phyloP scores from a whole-genome alignment of 495 filamentous ascomycete genomes.

The Friedmanniomyces simplex region DNA sequence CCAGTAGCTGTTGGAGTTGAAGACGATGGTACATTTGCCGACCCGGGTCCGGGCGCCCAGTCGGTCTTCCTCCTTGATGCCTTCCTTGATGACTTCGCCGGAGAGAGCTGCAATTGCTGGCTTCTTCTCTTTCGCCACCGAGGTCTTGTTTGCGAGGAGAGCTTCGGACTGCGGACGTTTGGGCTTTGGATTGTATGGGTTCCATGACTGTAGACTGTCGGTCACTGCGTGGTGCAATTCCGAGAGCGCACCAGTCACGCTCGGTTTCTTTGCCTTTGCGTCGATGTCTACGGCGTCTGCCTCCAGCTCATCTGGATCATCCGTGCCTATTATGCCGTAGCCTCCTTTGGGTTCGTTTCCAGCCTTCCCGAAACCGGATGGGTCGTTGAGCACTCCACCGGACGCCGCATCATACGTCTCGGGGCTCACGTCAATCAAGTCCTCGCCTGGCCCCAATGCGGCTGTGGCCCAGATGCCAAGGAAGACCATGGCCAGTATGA shows the following conservation, averaged over 20 bases:
- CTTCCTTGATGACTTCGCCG: slow-evolving; percentile 5
- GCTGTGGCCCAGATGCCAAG: slow-evolving; percentile 5
- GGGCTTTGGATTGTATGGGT: neutral
- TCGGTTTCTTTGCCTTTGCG: neutral
- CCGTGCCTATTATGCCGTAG: neutral
- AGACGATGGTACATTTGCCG: slow-evolving; percentile 28
- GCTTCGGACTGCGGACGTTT: neutral
- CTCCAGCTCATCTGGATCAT: neutral
- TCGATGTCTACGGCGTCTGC: neutral
- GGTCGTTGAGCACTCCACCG: slow-evolving; percentile 2
- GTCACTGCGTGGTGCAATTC: slow-evolving; percentile 17
- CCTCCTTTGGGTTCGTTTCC: neutral
- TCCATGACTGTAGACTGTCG: slow-evolving; percentile 14
- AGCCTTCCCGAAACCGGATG: slow-evolving; percentile 7
- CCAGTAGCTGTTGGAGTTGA: slow-evolving; percentile 26
- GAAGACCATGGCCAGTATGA: neutral
- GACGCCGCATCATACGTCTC: slow-evolving; percentile 2
- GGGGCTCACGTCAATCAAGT: neutral
- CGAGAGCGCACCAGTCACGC: slow-evolving; percentile 7
- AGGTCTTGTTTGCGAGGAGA: neutral
- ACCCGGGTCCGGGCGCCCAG: slow-evolving; percentile 20
- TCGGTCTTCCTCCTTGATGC: slow-evolving; percentile 5
- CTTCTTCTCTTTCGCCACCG: neutral
- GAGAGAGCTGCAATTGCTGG: neutral
- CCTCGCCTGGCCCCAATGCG: slow-evolving; percentile 2